Evolutionary conservation across 1,139 yeast genomes (phyloP), one percentile per base, ranked within the genome.

Genomic region (Geotrichum cucujoidarum): DNA sequence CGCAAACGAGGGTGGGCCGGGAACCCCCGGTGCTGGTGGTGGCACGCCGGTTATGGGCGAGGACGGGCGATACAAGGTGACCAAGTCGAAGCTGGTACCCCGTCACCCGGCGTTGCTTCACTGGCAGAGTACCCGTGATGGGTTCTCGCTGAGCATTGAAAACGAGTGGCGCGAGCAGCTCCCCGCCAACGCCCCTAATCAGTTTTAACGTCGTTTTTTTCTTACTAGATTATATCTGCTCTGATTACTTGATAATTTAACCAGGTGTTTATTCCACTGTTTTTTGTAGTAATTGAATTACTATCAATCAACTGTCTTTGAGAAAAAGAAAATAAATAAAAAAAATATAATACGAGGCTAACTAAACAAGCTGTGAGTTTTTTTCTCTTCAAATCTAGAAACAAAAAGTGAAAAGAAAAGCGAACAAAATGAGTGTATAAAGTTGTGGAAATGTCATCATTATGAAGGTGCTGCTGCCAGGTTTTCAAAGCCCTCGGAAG

Each of bases 1-100:
- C 18, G 59, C 57, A 20, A 49, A 47, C n/a, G 56, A 57, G 14
- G 55, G 53, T 21, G 51, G 46, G 18, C 54, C 51, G 5, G 59
- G 53, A 0, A 57, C 51, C 14, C 56, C 54, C n/a, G 55, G 53
- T n/a, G 47, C 35, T 2, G 20, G 38, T 22, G 47, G 49, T 8
- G 32, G 20, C 16, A 25, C 33, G 10, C 29, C 41, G 7, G 20
- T 35, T 16, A 25, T 34, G 17, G 43, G 41, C 16, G 44, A 42
- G n/a, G 46, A 43, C 18, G 46, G 46, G 13, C 34, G 20, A 31
- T 42, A 42, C 33, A 34, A 30, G 21, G 34, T 34, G 6, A 21
- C 46, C 10, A 38, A 35, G 27, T 37, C 45, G 21, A 31, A 47
- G 18, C 35, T 32, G 16, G 29, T 36, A 5, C 33, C 40, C 17